Evolutionary conservation across 768 basidiomycete genomes (phyloP).

Genomic region (Baorangia bicolor): DNA sequence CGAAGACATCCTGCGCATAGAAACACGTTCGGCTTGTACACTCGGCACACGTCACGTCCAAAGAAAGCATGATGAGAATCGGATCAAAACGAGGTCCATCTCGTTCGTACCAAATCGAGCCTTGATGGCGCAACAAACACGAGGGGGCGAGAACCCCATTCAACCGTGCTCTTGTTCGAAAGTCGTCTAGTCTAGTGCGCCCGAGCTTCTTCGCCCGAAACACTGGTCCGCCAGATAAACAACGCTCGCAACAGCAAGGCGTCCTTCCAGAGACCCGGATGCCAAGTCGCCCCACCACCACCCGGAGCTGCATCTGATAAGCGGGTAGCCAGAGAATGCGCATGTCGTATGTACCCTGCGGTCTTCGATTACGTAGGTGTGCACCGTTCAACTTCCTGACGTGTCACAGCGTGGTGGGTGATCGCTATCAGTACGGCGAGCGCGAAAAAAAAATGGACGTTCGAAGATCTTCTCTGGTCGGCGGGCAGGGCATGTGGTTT

Average conservation of each 20-base stretch:
- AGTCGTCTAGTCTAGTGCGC: background rate
- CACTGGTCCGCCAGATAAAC: background rate
- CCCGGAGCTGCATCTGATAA: slow-evolving; percentile 1
- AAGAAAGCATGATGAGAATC: background rate
- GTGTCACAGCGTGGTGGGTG: background rate
- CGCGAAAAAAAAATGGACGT: background rate
- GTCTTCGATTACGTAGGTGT: slow-evolving; percentile 22
- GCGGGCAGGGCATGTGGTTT: background rate
- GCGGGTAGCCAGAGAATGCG: background rate
- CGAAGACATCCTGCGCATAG: background rate
- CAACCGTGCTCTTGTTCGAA: background rate
- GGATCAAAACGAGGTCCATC: slow-evolving; percentile 8
- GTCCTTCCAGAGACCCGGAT: background rate
- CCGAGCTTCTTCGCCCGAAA: background rate
- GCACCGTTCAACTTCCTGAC: background rate
- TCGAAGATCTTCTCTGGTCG: background rate
- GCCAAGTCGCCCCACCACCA: background rate
- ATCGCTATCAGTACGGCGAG: slow-evolving; percentile 3
- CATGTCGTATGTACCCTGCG: background rate
- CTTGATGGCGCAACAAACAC: background rate
- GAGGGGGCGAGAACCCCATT: slow-evolving; percentile 1
- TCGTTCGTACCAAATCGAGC: slow-evolving; percentile 1
- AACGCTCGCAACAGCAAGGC: background rate
- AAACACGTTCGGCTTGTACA: background rate
- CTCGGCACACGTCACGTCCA: background rate